Percentiles rank a stretch among this genome's conserved stretches.
Evolutionary conservation across 352 stramenopile species (phyloP).

Genomic region (Globisporangium orthogonon): DNA sequence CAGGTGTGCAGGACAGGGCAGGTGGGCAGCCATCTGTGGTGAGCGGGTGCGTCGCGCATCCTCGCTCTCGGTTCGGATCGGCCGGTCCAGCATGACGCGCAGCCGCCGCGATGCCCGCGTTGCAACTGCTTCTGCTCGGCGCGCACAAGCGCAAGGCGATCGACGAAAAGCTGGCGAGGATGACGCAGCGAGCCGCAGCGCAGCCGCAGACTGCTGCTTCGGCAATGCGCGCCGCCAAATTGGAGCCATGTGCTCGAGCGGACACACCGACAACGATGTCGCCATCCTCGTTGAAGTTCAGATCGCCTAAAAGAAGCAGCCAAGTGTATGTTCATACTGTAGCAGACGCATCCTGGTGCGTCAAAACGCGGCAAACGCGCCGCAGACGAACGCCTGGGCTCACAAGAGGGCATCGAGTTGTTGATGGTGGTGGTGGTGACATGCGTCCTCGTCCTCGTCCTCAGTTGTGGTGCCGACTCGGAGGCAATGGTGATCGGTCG

Average conservation of each 20-base stretch:
- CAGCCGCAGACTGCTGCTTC: no score
- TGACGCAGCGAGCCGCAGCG: background rate
- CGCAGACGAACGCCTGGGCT: no score
- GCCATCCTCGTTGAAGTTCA: background rate
- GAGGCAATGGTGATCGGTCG: no score
- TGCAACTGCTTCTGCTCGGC: background rate
- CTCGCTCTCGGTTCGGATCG: no score
- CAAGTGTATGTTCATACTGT: background rate
- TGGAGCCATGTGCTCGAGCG: background rate
- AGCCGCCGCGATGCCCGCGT: background rate
- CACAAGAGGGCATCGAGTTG: no score
- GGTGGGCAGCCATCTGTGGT: background rate
- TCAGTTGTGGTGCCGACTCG: no score
- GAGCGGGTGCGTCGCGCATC: background rate
- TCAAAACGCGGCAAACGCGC: background rate
- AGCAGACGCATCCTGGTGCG: background rate
- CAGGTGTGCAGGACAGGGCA: no score
- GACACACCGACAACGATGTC: background rate
- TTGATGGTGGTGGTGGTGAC: no score
- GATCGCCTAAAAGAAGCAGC: background rate
- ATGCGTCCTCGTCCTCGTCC: no score
- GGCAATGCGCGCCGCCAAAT: background rate
- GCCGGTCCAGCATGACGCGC: background rate
- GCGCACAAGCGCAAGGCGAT: background rate
- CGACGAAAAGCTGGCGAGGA: background rate